Evolutionary conservation across 345 rosid species (phyloP), one percentile per base, ranked within the genome.

Genomic region (Brassica cretica): DNA sequence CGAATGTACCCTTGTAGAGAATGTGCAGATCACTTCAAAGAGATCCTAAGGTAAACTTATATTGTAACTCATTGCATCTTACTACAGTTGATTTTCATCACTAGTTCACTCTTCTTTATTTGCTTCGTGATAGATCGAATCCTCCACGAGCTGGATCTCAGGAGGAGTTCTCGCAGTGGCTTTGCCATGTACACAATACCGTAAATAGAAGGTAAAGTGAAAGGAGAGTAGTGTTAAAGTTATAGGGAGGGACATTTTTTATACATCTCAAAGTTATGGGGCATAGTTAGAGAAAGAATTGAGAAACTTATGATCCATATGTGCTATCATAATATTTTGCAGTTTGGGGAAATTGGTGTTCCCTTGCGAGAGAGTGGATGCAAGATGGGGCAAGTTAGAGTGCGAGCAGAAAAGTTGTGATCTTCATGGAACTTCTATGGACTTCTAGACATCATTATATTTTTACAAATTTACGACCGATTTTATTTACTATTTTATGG

Each of bases 311-410:
- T 51, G 60, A 61, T 66, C 3, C 11, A 21, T 61, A n/a, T 63
- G 19, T 69, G 64, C 65, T 12, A 53, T 62, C 63, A 10, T n/a
- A 67, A 8, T 39, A 8, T 39, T 39, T 58, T 63, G 81, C 91
- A 90, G 97, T 87, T 86, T 88, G 69, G 96, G 92, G 5, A 95
- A 95, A 72, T 68, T 78, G 76, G 76, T 74, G 39, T 91, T 91
- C 76, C 96, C 90, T n/a, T 91, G 94, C 5, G 97, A 91, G 79
- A 89, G 97, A 83, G 97, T 91, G 21, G 93, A 93, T 83, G 96
- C 98, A 73, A 89, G 97, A 86, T 91, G 99, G 99, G 99, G 99
- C 79, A 95, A 93, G 88, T 89, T 95, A 29, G 99, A 93, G 5
- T 93, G 98, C 41, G 97, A 95, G 88, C 89, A 90, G 71, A 89